Percentiles rank a stretch among this genome's conserved stretches.
phyloP scores from a whole-genome alignment of 2,329 filamentous ascomycete species.

The Alternaria arborescens region DNA sequence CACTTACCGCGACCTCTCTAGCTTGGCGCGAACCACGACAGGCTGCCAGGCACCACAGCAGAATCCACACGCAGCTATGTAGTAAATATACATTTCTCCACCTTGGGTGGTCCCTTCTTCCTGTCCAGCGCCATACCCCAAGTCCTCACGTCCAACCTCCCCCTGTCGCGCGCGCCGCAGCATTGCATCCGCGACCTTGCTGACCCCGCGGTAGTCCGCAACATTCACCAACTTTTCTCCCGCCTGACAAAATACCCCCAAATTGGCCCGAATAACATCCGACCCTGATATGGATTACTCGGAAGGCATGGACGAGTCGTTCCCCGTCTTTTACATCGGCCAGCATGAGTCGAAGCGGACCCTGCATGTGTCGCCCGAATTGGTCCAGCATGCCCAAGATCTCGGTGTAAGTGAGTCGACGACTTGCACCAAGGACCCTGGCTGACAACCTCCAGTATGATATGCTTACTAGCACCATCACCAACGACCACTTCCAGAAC shows the following conservation, averaged over 20 bases:
- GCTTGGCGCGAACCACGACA: constrained; percentile 23
- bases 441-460: constrained; percentile 67
- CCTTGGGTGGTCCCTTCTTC: constrained; percentile 9
- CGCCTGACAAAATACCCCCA: neutral
- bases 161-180: constrained; percentile 6
- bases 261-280: neutral
- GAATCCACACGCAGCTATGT: constrained; percentile 21
- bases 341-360: constrained; percentile 74
- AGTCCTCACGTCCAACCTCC: neutral
- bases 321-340: constrained; percentile 72
- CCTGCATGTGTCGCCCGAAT: constrained; percentile 67
- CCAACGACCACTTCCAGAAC: constrained; percentile 74
- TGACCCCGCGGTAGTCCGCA: constrained; percentile 22
- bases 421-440: neutral
- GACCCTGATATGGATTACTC: constrained; percentile 41
- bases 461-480: constrained; percentile 81
- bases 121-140: neutral
- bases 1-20: constrained; percentile 18
- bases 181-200: constrained; percentile 6
- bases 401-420: constrained; percentile 65
- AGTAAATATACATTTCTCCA: constrained; percentile 13
- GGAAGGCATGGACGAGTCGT: constrained; percentile 45
- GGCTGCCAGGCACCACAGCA: constrained; percentile 16
- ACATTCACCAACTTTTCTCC: constrained; percentile 15
- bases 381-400: constrained; percentile 74